phyloP scores from a whole-genome alignment of 305 asterid species.

The Euphrasia arctica region DNA sequence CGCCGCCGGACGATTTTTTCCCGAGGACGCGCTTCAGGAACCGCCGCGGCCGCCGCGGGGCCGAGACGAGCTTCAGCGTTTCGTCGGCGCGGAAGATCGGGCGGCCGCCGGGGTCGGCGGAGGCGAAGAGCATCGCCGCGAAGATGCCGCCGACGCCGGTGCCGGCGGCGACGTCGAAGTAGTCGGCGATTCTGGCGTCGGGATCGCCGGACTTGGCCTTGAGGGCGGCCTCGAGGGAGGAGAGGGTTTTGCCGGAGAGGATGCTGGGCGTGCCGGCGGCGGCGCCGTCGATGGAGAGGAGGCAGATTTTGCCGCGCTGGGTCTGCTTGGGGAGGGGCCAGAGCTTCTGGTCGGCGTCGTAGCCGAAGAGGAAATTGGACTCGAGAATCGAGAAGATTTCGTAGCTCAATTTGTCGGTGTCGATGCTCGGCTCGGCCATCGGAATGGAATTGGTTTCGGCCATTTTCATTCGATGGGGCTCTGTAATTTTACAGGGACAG shows the following conservation, averaged over 20 bases:
- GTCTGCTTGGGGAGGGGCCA: conserved; percentile 69
- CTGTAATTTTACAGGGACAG: no score
- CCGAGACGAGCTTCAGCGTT: conserved; percentile 83
- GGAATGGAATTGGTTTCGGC: background rate
- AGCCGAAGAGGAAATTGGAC: conserved; percentile 70
- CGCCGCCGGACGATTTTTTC: background rate
- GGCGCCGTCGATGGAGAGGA: conserved; percentile 82
- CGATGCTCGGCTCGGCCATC: conserved; percentile 44
- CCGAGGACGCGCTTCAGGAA: conserved; percentile 50
- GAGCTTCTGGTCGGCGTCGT: conserved; percentile 66
- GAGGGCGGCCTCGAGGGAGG: conserved; percentile 74
- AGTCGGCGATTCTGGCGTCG: conserved; percentile 80
- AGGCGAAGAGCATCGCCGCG: conserved; percentile 82
- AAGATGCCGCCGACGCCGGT: conserved; percentile 87
- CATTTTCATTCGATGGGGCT: no score
- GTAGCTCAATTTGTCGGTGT: conserved; percentile 68
- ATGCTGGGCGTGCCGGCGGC: conserved; percentile 31
- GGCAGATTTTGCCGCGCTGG: conserved; percentile 86
- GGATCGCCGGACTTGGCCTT: conserved; percentile 68
- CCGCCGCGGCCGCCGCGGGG: conserved; percentile 38
- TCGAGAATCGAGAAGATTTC: conserved; percentile 81
- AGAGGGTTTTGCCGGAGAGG: conserved; percentile 65
- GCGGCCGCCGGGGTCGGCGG: conserved; percentile 43
- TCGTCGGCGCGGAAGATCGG: conserved; percentile 79
- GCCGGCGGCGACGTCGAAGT: conserved; percentile 89